These are phyloP conservation scores for Candida hispaniensis DNA, from an alignment of 805 yeast genomes.

Conservation along the genomic window DNA sequence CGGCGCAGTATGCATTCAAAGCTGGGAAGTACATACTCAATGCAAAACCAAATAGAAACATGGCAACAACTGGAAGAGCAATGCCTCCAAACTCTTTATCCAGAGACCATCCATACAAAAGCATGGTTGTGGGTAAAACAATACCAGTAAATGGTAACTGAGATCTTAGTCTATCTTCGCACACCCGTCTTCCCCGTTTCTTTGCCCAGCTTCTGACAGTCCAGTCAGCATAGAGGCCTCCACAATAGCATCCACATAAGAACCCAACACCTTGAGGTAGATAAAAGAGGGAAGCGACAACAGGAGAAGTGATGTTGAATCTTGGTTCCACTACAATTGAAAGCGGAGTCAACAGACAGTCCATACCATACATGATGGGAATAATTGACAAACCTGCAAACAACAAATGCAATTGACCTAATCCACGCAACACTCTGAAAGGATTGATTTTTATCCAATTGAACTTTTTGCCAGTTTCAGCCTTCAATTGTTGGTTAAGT, in stretches of 20 bases:
- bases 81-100: conserved; percentile 43
- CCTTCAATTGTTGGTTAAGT: conserved; percentile 6
- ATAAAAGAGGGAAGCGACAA: conserved; percentile 44
- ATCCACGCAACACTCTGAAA: conserved; percentile 34
- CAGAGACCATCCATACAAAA: conserved; percentile 46
- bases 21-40: conserved; percentile 45
- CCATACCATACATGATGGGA: conserved; percentile 41
- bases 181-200: conserved; percentile 36
- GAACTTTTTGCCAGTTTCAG: conserved; percentile 27
- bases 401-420: conserved; percentile 33
- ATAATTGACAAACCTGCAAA: conserved; percentile 28
- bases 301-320: conserved; percentile 38
- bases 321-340: conserved; percentile 47
- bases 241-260: conserved; percentile 39
- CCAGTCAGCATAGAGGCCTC: conserved; percentile 44
- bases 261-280: conserved; percentile 50
- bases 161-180: conserved; percentile 43
- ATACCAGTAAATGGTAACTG: conserved; percentile 34
- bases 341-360: conserved; percentile 43
- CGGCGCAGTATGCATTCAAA: conserved; percentile 48
- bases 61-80: conserved; percentile 41
- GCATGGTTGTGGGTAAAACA: conserved; percentile 35
- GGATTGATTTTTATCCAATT: conserved; percentile 40
- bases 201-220: conserved; percentile 34
- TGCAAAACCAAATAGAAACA: conserved; percentile 40